Base-by-base conservation (phyloP, 73 alveolate genomes). In the Loxodes magnus region DNA sequence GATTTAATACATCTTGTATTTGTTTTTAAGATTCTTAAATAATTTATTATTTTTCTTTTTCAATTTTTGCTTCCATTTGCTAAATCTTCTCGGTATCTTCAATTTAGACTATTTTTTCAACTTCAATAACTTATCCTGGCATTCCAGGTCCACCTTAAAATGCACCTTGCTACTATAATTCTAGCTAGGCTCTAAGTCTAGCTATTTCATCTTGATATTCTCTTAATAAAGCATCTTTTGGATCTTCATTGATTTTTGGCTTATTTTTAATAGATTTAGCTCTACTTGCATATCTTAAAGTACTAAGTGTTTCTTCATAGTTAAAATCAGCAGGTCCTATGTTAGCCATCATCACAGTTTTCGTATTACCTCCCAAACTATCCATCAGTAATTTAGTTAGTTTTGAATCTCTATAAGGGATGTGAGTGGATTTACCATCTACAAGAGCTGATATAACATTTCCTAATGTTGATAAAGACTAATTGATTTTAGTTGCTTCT, bases 341-440 rank as follows among this genome's bases (percentile, higher is more conserved):
- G 42, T 93, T 93, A 4, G 99, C 99, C 30, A 93, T 88, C 99
- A 93, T 93, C 16, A 93, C 98, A 4, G 99, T 93, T 62, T 93
- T 93, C 10, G 99, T 89, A 71, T 93, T 93, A 19, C 99, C 99
- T 51, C 99, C 99, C 15, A 93, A 67, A 30, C 98, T 89, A 64
- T 93, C 99, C 71, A 81, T 69, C 22, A 93, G 67, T 44, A 93
- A 79, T 46, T 92, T 68, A 24, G 99, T 93, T 14, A 93, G 74
- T 67, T 93, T 93, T 16, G 99, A 89, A 52, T 93, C 99, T 58
- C 98, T 65, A 67, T 91, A 91, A 2, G 98, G 98, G 22, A 87
- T 78, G 67, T 91, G 94, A 14, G 86, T 64, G 34, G 87, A 65
- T 56, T 89, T 83, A 44, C 87, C 74, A 71, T 88, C 94, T 4